Evolutionary conservation across 768 basidiomycete genomes (phyloP), one percentile per base, ranked within the genome.

Genomic region (Chalciporus piperatus): DNA sequence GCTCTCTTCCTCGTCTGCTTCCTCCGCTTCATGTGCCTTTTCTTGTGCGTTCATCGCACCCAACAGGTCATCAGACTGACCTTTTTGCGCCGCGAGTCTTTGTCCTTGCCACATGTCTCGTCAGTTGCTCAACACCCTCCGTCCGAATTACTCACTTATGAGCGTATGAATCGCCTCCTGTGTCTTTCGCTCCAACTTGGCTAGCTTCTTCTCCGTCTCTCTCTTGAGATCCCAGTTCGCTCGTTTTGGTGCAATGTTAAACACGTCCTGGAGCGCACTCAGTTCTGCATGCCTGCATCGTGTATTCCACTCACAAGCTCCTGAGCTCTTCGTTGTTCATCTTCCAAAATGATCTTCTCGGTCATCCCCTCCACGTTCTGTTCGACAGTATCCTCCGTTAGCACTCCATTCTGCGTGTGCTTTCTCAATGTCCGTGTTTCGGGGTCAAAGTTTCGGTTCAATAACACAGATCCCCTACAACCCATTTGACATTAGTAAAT

Each of bases 171-270:
- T 90, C 6, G 94, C 83, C 68, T 95, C 90, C 55, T 95, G 90
- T 2, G 93, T 97, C 71, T 84, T 87, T 59, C 91, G 74, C 62
- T 97, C 94, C n/a, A 98, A 76, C 65, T 85, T 94, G 8, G 85
- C 80, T 42, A 93, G 70, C 67, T 91, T 93, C 74, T 88, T 92
- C 51, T 95, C 91, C 72, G 95, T 84, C 61, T 98, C 93, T 51
- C 93, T 83, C 69, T 94, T 95, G 61, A 97, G 75, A 67, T 96
- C 93, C 94, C 93, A 96, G 70, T 96, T 98, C 10, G 92, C 86
- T 42, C 94, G 81, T 78, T 95, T 98, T 4, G 97, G 97, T 20
- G 94, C 95, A 59, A 99, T 98, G 65, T 97, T 98, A 67, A 97
- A 91, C 41, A 97, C 76, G 66, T 96, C 92, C 94, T 96, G 44